Conservation (phyloP, 768 basidiomycete genomes). For the Mycena indigotica region DNA sequence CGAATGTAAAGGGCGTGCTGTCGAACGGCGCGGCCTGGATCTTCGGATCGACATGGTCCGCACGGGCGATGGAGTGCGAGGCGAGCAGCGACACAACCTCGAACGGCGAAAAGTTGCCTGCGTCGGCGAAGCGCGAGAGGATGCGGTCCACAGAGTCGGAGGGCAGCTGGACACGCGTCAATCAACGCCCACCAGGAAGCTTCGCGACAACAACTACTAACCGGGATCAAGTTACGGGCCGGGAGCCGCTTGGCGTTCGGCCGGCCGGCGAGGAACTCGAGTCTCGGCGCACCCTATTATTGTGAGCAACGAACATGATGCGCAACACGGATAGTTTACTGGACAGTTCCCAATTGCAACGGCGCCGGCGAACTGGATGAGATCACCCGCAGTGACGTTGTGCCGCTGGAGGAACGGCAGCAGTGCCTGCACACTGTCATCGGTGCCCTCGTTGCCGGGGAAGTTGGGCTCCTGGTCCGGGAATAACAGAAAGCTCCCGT, state of each 20-base stretch:
- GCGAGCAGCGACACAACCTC: constrained; percentile 31
- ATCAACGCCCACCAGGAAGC: too few species aligned
- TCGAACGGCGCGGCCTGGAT: constrained; percentile 38
- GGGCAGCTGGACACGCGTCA: background rate
- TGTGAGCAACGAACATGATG: background rate
- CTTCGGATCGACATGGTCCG: constrained; percentile 31
- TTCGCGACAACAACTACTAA: constrained; percentile 6
- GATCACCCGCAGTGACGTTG: constrained; percentile 24
- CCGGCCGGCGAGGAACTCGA: constrained; percentile 35
- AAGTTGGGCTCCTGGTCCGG: constrained; percentile 26
- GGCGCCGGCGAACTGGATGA: constrained; percentile 23
- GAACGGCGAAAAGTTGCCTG: constrained; percentile 26
- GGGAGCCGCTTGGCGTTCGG: constrained; percentile 23
- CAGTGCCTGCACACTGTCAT: constrained; percentile 22
- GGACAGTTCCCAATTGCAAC: constrained; percentile 37
- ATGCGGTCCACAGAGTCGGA: constrained; percentile 29
- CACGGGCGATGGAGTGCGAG: constrained; percentile 30
- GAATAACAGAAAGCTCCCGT: constrained; percentile 34
- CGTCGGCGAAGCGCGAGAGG: constrained; percentile 30
- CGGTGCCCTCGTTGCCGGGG: constrained; percentile 18
- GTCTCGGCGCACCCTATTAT: constrained; percentile 30
- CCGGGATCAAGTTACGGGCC: constrained; percentile 27
- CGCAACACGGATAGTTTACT: constrained; percentile 7
- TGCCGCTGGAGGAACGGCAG: constrained; percentile 3
- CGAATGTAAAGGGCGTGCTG: constrained; percentile 36